A percentile compares a stretch with the other conserved stretches of the same genome.
Conservation (phyloP, 208 protist species). For the Leishmania guyanensis region DNA sequence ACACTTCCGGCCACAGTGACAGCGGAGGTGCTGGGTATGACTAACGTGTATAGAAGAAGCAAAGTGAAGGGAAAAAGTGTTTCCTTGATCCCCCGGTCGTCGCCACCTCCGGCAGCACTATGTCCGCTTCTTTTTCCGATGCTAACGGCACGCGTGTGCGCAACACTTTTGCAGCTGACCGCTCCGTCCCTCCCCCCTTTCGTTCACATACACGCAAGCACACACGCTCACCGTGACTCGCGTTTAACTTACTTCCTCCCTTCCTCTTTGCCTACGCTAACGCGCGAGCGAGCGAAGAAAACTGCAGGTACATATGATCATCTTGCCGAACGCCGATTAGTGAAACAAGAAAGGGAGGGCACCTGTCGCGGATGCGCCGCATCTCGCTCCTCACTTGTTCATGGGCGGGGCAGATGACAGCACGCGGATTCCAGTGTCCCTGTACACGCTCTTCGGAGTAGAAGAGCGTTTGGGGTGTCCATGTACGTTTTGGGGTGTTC, state of each 20-base stretch:
- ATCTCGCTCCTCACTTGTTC: background rate
- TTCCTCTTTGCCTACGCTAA: background rate
- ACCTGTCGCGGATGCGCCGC: background rate
- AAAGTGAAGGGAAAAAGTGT: background rate
- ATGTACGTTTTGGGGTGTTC: background rate
- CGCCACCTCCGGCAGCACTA: background rate
- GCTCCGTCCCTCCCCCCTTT: background rate
- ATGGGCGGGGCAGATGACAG: background rate
- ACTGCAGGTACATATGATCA: background rate
- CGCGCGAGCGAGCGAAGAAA: background rate
- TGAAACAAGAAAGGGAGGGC: background rate
- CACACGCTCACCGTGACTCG: background rate
- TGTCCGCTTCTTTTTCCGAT: background rate
- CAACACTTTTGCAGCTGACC: background rate
- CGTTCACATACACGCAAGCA: background rate
- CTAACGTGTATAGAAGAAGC: background rate
- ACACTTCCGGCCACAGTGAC: slow-evolving; percentile 69
- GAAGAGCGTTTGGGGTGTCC: no score
- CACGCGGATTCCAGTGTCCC: background rate
- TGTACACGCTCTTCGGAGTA: background rate
- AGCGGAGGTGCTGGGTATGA: background rate
- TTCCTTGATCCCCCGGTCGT: background rate
- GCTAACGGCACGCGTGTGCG: background rate
- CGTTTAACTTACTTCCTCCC: background rate
- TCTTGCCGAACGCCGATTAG: background rate